Evolutionary conservation across 2,329 filamentous ascomycete genomes (phyloP).

Genomic region (Monosporascus sp.): DNA sequence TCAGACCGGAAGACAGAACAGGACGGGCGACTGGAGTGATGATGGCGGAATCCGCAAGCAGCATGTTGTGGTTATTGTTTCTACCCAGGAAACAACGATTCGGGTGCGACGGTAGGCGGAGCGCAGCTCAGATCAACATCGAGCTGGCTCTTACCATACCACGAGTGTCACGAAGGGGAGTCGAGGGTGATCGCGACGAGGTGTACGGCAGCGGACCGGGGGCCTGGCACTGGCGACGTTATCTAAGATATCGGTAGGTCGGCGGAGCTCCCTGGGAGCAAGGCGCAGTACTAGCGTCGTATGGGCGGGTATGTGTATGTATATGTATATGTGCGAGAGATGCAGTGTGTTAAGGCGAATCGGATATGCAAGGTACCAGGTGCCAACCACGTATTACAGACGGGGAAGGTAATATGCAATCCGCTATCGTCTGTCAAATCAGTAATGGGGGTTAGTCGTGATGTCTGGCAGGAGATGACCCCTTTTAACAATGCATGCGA

Average conservation of each 20-base stretch:
- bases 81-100: slow-evolving; percentile 21
- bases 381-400: slow-evolving; percentile 23
- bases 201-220: background rate
- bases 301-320: background rate
- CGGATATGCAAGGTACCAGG: slow-evolving; percentile 29
- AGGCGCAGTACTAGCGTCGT: background rate
- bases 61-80: slow-evolving; percentile 46
- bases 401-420: background rate
- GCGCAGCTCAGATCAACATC: slow-evolving; percentile 24
- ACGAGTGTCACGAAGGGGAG: slow-evolving; percentile 11
- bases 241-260: slow-evolving; percentile 9
- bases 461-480: slow-evolving; percentile 11
- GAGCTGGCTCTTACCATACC: slow-evolving; percentile 24
- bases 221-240: slow-evolving; percentile 3
- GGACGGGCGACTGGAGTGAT: slow-evolving; percentile 58
- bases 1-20: slow-evolving; percentile 55
- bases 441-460: slow-evolving; percentile 12
- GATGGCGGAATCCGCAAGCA: slow-evolving; percentile 45
- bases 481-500: slow-evolving; percentile 20
- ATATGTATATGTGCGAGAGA: background rate
- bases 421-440: slow-evolving; percentile 4
- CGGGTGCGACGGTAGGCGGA: slow-evolving; percentile 28
- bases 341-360: slow-evolving; percentile 5
- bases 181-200: background rate
- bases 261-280: slow-evolving; percentile 1